These are phyloP conservation scores for Gyrodon lividus DNA, from an alignment of 768 basidiomycete genomes.

Conservation along the genomic window DNA sequence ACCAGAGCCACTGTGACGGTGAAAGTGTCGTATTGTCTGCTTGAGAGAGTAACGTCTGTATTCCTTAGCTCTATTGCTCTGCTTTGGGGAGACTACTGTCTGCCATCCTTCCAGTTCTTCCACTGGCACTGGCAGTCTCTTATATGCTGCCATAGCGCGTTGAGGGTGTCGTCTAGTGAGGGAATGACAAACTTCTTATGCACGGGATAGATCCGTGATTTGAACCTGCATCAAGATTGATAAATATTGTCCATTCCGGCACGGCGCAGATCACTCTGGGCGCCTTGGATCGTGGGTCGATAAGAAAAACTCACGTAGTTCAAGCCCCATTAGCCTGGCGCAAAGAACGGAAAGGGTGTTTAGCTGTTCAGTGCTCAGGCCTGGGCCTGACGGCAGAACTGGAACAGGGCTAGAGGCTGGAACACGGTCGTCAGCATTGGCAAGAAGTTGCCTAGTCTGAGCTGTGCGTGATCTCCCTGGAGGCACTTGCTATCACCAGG, in stretches of 20 bases:
- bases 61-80: no score
- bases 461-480: no score
- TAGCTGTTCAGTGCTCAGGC: no score
- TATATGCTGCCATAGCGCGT: conserved; percentile 20
- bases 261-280: conserved; percentile 11
- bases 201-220: neutral
- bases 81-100: neutral
- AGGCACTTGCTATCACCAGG: no score
- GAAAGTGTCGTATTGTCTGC: conserved; percentile 1
- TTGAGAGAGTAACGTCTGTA: no score
- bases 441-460: no score
- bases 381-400: no score
- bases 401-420: no score
- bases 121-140: no score
- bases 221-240: neutral
- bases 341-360: no score
- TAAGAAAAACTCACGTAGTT: neutral
- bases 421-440: no score
- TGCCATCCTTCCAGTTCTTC: conserved; percentile 2
- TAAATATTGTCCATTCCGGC: conserved; percentile 7
- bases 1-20: neutral
- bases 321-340: neutral
- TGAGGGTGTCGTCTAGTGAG: neutral
- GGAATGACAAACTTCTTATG: neutral
- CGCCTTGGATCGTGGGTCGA: neutral